Base-by-base conservation (phyloP, 2,329 filamentous ascomycete species). In the Calycina herbarum region DNA sequence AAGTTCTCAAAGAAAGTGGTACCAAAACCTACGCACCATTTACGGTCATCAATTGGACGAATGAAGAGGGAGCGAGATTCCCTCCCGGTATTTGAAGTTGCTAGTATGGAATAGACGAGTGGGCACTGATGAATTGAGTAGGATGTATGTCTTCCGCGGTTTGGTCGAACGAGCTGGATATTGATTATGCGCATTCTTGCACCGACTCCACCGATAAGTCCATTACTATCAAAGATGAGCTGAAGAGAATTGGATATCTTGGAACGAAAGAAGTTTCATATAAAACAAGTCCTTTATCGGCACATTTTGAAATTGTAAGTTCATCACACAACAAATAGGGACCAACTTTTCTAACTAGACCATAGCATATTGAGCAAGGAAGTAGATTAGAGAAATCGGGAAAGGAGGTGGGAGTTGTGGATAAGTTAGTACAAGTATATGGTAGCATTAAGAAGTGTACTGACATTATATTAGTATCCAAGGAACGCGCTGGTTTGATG, bases 121-220 rank as follows among this genome's bases (percentile, higher is more conserved):
- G 7, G 33, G 8, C 2, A 11, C 33, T 35, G 33, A 35, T 35
- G 33, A 35, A 6, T 35, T 89, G 90, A 0, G 86, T 86, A 63
- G 89, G 85, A 40, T 92, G 91, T 85, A 79, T 89, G 42, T 81
- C 86, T 0, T 92, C 89, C 0, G 90, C 89, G 1, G 91, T 93
- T 11, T 93, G 90, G 90, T 85, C 89, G 0, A 89, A 82, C n/a
- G 79, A 80, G 0, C 87, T 92, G 5, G 78, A 87, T 0, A 76
- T 90, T 3, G 82, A 87, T 5, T 80, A 78, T 56, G 89, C 88
- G 13, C 86, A 86, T 76, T 80, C 78, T 38, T 79, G 89, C 8
- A 81, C 80, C 57, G 89, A 91, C 75, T 89, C 85, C 15, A 85
- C 89, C 83, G 48, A 63, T 38, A 54, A 48, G 7, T 48, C 51